phyloP scores from a whole-genome alignment of 1,284 basidiomycete species.

The Vanrija humicola region DNA sequence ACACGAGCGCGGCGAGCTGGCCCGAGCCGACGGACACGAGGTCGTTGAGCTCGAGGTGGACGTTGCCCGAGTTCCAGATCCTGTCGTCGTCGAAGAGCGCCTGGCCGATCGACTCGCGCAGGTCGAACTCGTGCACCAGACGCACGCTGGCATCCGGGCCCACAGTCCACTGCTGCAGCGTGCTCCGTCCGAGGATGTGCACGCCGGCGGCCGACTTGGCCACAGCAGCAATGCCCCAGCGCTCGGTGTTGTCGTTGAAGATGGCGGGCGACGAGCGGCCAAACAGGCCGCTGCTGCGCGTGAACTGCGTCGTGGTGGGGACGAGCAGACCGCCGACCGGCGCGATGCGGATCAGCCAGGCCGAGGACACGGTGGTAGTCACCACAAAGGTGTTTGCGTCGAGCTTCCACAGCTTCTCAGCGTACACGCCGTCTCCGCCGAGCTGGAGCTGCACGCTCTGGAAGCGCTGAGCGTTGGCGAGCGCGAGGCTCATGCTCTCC shows the following conservation, averaged over 20 bases:
- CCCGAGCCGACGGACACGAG: conserved; percentile 29
- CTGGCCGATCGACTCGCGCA: conserved; percentile 30
- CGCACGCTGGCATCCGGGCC: conserved; percentile 25
- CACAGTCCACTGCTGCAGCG: conserved; percentile 41
- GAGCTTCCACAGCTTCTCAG: conserved; percentile 37
- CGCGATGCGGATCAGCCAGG: conserved; percentile 40
- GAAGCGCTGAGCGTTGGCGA: conserved; percentile 40
- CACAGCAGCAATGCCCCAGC: conserved; percentile 30
- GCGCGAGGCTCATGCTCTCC: conserved; percentile 47
- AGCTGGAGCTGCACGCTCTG: conserved; percentile 29
- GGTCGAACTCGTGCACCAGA: conserved; percentile 37
- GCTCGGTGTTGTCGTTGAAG: conserved; percentile 27
- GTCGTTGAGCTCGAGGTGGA: conserved; percentile 38
- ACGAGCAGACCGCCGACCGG: conserved; percentile 36
- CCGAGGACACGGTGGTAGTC: conserved; percentile 42
- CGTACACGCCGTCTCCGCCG: conserved; percentile 44
- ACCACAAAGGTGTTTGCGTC: conserved; percentile 41
- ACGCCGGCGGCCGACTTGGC: conserved; percentile 15
- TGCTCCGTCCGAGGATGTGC: conserved; percentile 35
- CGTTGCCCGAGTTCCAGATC: conserved; percentile 22
- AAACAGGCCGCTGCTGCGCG: conserved; percentile 42
- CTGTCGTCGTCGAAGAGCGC: conserved; percentile 26
- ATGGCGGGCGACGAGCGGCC: conserved; percentile 31
- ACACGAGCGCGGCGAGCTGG: conserved; percentile 38
- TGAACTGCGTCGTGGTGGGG: conserved; percentile 32